A percentile compares a stretch with the other conserved stretches of the same genome.
phyloP scores from a whole-genome alignment of 169 alveolate species.

The Eimeria necatrix region DNA sequence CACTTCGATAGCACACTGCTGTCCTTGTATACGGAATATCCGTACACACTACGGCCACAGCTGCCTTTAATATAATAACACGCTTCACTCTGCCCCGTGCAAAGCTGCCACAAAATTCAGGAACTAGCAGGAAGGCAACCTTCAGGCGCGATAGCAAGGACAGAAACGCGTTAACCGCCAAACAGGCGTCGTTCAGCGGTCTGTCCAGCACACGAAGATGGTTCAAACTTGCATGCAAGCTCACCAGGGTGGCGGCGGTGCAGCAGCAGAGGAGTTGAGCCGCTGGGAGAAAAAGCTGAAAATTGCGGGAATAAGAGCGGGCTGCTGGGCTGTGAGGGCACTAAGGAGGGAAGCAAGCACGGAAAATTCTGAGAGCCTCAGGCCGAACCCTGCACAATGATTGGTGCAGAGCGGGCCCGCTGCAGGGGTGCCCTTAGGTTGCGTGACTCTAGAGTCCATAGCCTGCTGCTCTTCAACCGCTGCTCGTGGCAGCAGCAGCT shows the following conservation, averaged over 20 bases:
- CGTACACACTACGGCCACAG: too few relatives aligned
- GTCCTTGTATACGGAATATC: too few relatives aligned
- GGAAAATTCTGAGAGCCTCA: background rate
- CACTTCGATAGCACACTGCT: too few relatives aligned
- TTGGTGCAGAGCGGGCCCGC: background rate
- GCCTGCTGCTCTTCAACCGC: slow-evolving; percentile 14
- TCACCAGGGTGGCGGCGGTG: slow-evolving; percentile 40
- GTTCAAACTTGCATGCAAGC: background rate
- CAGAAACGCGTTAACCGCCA: too few relatives aligned
- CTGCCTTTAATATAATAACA: too few relatives aligned
- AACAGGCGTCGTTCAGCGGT: too few relatives aligned
- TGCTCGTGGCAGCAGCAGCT: background rate
- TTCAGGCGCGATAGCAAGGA: background rate
- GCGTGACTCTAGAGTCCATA: background rate
- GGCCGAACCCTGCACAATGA: background rate
- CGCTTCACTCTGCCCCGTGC: too few relatives aligned
- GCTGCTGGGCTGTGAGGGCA: slow-evolving; percentile 42
- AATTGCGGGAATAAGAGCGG: background rate
- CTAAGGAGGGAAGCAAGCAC: background rate
- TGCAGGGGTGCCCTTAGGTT: background rate
- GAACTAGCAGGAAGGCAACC: background rate
- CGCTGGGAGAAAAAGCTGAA: background rate
- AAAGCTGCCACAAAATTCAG: too few relatives aligned
- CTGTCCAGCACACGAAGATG: background rate
- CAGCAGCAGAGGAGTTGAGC: slow-evolving; percentile 1